A percentile compares a stretch with the other conserved stretches of the same genome.
phyloP scores from a whole-genome alignment of 768 basidiomycete species.

The Tulasnella calospora region DNA sequence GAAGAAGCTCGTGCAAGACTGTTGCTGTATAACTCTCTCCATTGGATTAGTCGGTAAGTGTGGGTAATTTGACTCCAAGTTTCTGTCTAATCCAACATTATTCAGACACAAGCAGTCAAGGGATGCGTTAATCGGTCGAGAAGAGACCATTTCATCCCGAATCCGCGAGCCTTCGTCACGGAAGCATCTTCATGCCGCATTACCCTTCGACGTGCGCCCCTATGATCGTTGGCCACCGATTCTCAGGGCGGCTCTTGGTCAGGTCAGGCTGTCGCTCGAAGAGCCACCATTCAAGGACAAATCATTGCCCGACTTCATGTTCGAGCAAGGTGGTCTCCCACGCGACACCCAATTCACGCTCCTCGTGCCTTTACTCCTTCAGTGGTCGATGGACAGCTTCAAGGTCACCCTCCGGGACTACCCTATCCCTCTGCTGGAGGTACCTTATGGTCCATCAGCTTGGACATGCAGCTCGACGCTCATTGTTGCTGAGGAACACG shows the following conservation, averaged over 20 bases:
- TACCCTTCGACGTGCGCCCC: slow-evolving; percentile 40
- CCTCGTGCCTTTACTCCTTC: slow-evolving; percentile 75
- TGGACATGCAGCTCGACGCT: slow-evolving; percentile 71
- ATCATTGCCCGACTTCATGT: slow-evolving; percentile 57
- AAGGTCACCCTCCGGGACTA: slow-evolving; percentile 75
- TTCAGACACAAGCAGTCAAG: slow-evolving; percentile 17
- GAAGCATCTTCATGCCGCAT: slow-evolving; percentile 15
- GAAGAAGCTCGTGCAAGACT: slow-evolving; percentile 68
- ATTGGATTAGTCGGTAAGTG: slow-evolving; percentile 50
- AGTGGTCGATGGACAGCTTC: slow-evolving; percentile 58
- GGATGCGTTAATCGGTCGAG: slow-evolving; percentile 14
- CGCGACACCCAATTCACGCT: slow-evolving; percentile 67
- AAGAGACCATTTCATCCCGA: slow-evolving; percentile 22
- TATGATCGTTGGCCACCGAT: slow-evolving; percentile 53
- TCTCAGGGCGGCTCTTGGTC: slow-evolving; percentile 57
- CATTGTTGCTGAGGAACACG: slow-evolving; percentile 84
- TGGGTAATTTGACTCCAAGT: not conserved
- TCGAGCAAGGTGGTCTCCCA: slow-evolving; percentile 68
- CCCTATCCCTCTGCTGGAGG: slow-evolving; percentile 75
- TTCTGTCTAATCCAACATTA: not conserved
- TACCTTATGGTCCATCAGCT: slow-evolving; percentile 48
- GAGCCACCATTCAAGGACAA: slow-evolving; percentile 56
- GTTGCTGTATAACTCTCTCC: slow-evolving; percentile 60
- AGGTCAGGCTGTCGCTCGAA: slow-evolving; percentile 53
- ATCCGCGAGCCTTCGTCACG: slow-evolving; percentile 12